Evolutionary conservation across 306 rosid species (phyloP).

Genomic region (Purshia tridentata): DNA sequence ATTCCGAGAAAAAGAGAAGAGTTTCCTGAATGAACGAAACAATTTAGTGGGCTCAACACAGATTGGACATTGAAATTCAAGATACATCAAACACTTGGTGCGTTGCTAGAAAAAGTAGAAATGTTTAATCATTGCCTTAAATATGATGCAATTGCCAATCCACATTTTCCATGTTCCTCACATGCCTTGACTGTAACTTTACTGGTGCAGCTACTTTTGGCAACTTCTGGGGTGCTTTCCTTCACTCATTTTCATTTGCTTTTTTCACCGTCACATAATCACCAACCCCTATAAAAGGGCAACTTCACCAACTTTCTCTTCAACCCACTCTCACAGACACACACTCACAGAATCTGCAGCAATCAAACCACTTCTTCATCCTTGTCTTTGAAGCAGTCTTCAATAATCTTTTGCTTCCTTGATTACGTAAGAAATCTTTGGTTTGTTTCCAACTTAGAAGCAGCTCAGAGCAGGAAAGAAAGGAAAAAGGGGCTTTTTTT

Average conservation of each 20-base stretch:
- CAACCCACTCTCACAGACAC: background rate
- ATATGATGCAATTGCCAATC: background rate
- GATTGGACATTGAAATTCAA: background rate
- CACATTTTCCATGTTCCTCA: slow-evolving; percentile 8
- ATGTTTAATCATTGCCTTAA: background rate
- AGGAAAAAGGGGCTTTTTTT: background rate
- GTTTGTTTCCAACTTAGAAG: background rate
- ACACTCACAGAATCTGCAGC: too few species aligned
- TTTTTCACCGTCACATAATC: background rate
- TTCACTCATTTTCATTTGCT: background rate
- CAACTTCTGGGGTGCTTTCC: background rate
- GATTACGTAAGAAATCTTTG: background rate
- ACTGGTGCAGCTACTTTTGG: background rate
- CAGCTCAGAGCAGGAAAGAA: background rate
- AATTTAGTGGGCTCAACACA: background rate
- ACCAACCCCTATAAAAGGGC: background rate
- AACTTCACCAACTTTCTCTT: background rate
- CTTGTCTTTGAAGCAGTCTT: too few species aligned
- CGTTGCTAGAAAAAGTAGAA: background rate
- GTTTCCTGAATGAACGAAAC: background rate
- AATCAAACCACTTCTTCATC: too few species aligned
- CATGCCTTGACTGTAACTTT: background rate
- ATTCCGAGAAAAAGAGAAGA: too few species aligned
- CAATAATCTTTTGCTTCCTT: too few species aligned
- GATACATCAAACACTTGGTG: background rate